phyloP scores from a whole-genome alignment of 2,329 filamentous ascomycete species.

The Xylariaceae sp. region DNA sequence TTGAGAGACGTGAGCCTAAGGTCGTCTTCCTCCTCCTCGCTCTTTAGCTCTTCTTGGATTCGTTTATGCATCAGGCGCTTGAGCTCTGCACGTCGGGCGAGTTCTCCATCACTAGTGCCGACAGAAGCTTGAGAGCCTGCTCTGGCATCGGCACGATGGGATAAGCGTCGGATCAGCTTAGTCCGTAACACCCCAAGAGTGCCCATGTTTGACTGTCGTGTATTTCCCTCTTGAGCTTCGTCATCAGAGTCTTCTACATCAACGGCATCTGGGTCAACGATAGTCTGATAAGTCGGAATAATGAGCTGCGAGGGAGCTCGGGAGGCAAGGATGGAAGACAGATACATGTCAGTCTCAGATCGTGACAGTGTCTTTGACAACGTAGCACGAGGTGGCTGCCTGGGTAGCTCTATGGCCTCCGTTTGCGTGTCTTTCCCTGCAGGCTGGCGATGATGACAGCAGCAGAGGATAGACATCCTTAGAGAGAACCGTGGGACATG shows the following conservation, averaged over 20 bases:
- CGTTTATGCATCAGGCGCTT: constrained; percentile 50
- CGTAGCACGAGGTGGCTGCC: constrained; percentile 23
- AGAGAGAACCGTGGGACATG: not conserved
- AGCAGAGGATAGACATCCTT: constrained; percentile 36
- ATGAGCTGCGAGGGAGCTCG: constrained; percentile 22
- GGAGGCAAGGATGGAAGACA: constrained; percentile 19
- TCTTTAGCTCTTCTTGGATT: constrained; percentile 54
- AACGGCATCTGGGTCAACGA: constrained; percentile 32
- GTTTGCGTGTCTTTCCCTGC: constrained; percentile 14
- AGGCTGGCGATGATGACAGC: constrained; percentile 27
- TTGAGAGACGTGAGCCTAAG: constrained; percentile 27
- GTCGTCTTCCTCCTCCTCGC: constrained; percentile 41
- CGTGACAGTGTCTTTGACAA: constrained; percentile 20
- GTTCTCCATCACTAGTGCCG: constrained; percentile 47
- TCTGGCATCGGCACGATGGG: constrained; percentile 39
- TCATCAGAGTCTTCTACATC: constrained; percentile 38
- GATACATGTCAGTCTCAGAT: constrained; percentile 22
- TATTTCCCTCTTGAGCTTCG: constrained; percentile 18
- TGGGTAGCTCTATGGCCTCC: constrained; percentile 22
- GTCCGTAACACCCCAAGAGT: constrained; percentile 43
- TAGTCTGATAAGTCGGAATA: constrained; percentile 25
- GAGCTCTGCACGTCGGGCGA: constrained; percentile 51
- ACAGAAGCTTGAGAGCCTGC: constrained; percentile 39
- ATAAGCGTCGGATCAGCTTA: constrained; percentile 43
- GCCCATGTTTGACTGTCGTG: constrained; percentile 30